A percentile compares a stretch with the other conserved stretches of the same genome.
phyloP scores from a whole-genome alignment of 305 asterid genomes.

The Nicotiana rustica region DNA sequence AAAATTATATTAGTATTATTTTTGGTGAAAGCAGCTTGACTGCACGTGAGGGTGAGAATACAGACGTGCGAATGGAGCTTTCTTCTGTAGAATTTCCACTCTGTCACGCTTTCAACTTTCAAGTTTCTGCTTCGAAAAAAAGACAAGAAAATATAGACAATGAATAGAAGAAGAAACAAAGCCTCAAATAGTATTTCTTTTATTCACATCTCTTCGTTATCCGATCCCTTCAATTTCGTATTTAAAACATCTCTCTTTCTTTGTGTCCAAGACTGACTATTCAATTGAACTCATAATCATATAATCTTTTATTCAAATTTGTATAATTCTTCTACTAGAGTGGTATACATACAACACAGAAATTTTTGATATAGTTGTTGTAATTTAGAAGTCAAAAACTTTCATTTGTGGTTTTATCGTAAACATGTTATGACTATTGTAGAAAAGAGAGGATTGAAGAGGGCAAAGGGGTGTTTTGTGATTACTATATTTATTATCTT shows the following conservation, averaged over 20 bases:
- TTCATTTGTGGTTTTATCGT: too few relatives aligned
- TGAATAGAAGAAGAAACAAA: background rate
- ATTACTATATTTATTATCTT: constrained; percentile 35
- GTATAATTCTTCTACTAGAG: background rate
- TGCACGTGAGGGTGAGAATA: too few relatives aligned
- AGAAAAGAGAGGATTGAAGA: constrained; percentile 27
- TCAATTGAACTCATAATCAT: background rate
- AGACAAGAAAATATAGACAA: background rate
- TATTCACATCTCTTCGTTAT: background rate
- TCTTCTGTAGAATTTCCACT: background rate
- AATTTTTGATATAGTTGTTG: background rate
- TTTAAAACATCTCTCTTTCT: too few relatives aligned
- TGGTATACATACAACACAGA: background rate
- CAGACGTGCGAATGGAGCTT: background rate
- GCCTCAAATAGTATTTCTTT: background rate
- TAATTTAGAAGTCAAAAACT: too few relatives aligned
- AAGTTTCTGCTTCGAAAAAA: too few relatives aligned
- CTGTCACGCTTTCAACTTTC: background rate
- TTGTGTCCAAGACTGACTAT: too few relatives aligned
- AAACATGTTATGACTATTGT: constrained; percentile 40
- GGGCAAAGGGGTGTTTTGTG: constrained; percentile 21
- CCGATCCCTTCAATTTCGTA: background rate
- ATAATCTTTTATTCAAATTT: background rate
- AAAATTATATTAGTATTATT: too few relatives aligned
- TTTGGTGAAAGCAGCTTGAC: too few relatives aligned